phyloP scores from a whole-genome alignment of 306 rosid species.

The Sicyos baderoa region DNA sequence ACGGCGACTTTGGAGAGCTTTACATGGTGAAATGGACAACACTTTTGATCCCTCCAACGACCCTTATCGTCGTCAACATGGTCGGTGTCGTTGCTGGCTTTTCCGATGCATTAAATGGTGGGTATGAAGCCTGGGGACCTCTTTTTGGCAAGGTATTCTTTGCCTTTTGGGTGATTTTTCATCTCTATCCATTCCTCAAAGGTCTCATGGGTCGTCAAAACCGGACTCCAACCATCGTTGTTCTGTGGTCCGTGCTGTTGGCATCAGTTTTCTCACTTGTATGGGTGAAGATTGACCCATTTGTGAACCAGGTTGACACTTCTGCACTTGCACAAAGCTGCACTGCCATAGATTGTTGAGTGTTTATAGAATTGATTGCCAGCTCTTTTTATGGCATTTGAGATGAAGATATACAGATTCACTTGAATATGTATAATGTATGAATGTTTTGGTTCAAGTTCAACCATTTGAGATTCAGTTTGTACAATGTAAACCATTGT shows the following conservation, averaged over 20 bases:
- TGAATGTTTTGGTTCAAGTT: not conserved
- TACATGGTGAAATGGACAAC: conserved; percentile 90
- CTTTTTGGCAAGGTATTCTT: conserved; percentile 90
- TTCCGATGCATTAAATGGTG: conserved; percentile 86
- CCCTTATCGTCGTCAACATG: conserved; percentile 66
- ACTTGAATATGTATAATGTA: not conserved
- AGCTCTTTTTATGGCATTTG: not conserved
- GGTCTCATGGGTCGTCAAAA: conserved; percentile 99
- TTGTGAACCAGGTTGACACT: conserved; percentile 55
- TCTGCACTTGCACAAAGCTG: conserved; percentile 46
- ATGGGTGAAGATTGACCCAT: conserved; percentile 88
- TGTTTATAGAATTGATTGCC: conserved; percentile 1
- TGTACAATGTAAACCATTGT: no score
- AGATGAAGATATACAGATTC: not conserved
- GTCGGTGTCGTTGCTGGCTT: conserved; percentile 97
- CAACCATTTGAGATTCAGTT: no score
- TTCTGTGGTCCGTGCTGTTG: conserved; percentile 85
- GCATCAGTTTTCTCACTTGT: conserved; percentile 91
- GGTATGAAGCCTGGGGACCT: conserved; percentile 96
- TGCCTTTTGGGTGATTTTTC: conserved; percentile 87
- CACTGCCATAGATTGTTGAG: conserved; percentile 76
- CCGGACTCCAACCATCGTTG: conserved; percentile 88
- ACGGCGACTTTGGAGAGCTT: conserved; percentile 78
- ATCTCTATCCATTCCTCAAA: conserved; percentile 93
- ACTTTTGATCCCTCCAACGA: conserved; percentile 82